Conservation (phyloP, 1,284 basidiomycete genomes). For the Neonothopanus nambi region DNA sequence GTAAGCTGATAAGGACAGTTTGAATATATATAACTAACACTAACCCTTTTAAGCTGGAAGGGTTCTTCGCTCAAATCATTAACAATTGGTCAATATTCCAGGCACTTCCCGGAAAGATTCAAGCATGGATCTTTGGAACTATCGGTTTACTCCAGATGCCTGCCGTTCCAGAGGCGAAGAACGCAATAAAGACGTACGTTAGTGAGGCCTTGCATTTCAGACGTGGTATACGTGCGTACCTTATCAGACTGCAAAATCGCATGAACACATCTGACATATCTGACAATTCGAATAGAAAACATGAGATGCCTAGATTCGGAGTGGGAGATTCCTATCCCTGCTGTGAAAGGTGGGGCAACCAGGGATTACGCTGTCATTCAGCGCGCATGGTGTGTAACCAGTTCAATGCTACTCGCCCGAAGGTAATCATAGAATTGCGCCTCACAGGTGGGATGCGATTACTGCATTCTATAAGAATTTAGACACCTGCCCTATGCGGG, state of each 20-base stretch:
- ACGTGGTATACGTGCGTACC: constrained; percentile 12
- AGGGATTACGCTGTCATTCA: constrained; percentile 14
- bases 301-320: constrained; percentile 14
- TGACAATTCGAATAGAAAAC: constrained; percentile 8
- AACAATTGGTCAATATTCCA: constrained; percentile 4
- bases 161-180: neutral
- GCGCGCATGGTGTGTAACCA: constrained; percentile 16
- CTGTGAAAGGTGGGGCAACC: constrained; percentile 5
- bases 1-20: neutral
- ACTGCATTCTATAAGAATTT: constrained; percentile 10
- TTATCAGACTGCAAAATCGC: neutral
- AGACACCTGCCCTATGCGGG: constrained; percentile 12
- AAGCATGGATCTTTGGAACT: constrained; percentile 1
- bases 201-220: constrained; percentile 15
- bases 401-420: neutral
- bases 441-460: constrained; percentile 15
- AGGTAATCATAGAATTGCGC: neutral
- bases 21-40: neutral
- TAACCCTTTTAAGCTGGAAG: neutral
- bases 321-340: constrained; percentile 17
- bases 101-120: neutral
- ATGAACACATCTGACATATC: too few species aligned
- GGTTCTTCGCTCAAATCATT: constrained; percentile 1
- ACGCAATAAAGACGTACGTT: constrained; percentile 8
- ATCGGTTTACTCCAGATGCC: constrained; percentile 6